phyloP scores from a whole-genome alignment of 257 asterid genomes.

The Paraleonurus japonicus region DNA sequence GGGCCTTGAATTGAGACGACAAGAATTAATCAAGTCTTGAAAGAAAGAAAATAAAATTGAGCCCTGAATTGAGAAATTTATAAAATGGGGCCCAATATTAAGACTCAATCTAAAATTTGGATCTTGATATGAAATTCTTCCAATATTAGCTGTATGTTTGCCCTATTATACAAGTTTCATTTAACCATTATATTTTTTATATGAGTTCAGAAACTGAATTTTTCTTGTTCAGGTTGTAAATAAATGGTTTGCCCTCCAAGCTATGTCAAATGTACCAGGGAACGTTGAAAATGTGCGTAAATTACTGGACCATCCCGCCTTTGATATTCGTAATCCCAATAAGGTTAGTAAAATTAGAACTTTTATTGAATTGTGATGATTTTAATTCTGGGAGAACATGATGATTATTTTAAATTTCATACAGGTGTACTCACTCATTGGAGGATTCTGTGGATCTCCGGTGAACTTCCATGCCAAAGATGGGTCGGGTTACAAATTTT shows the following conservation, averaged over 20 bases:
- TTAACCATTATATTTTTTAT: neutral
- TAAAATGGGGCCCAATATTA: too few species aligned
- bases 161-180: neutral
- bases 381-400: neutral
- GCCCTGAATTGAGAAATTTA: too few species aligned
- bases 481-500: constrained; percentile 80
- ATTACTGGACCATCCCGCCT: constrained; percentile 67
- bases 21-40: too few species aligned
- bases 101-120: too few species aligned
- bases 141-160: neutral
- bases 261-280: constrained; percentile 60
- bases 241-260: constrained; percentile 83
- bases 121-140: too few species aligned
- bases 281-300: constrained; percentile 75
- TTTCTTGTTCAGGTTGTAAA: constrained; percentile 53
- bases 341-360: constrained; percentile 43
- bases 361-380: neutral
- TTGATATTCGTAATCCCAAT: constrained; percentile 79
- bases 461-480: constrained; percentile 76
- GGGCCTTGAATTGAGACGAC: too few species aligned
- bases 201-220: neutral
- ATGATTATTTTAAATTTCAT: constrained; percentile 4
- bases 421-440: constrained; percentile 71
- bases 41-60: too few species aligned
- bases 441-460: constrained; percentile 81